Conservation (phyloP, 108 stramenopile genomes). For the Skeletonema costatum region DNA sequence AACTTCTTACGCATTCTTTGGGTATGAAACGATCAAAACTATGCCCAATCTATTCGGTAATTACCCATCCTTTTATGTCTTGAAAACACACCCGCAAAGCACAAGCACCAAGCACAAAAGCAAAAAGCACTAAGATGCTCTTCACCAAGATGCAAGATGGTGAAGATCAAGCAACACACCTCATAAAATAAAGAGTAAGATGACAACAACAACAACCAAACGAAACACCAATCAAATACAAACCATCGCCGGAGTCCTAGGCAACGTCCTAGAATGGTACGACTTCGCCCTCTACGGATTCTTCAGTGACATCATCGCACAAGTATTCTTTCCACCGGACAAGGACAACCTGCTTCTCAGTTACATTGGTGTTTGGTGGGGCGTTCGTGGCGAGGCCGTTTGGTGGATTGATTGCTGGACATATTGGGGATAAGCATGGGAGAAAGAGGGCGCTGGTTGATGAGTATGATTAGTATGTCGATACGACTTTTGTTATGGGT, state of each 20-base stretch:
- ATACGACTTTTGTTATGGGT: conserved; percentile 66
- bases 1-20: too few species aligned
- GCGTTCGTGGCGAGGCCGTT: conserved; percentile 55
- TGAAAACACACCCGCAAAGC: too few species aligned
- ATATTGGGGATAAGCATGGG: conserved; percentile 62
- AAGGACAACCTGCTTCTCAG: conserved; percentile 39
- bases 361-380: conserved; percentile 74
- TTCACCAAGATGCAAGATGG: too few species aligned
- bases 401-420: conserved; percentile 58
- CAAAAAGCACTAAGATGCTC: too few species aligned
- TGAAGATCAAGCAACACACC: too few species aligned
- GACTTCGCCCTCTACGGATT: conserved; percentile 58
- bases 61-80: too few species aligned
- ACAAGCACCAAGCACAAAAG: too few species aligned
- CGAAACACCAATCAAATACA: conserved; percentile 1
- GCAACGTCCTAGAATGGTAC: conserved; percentile 58
- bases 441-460: conserved; percentile 55
- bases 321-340: conserved; percentile 47
- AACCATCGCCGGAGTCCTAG: conserved; percentile 28
- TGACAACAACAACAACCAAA: neutral
- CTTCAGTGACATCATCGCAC: conserved; percentile 39
- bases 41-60: too few species aligned
- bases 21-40: too few species aligned
- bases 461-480: conserved; percentile 58
- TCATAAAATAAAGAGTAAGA: neutral